Evolutionary conservation across 176 grass and related monocot species (phyloP).

Genomic region (Metroxylon sagu): DNA sequence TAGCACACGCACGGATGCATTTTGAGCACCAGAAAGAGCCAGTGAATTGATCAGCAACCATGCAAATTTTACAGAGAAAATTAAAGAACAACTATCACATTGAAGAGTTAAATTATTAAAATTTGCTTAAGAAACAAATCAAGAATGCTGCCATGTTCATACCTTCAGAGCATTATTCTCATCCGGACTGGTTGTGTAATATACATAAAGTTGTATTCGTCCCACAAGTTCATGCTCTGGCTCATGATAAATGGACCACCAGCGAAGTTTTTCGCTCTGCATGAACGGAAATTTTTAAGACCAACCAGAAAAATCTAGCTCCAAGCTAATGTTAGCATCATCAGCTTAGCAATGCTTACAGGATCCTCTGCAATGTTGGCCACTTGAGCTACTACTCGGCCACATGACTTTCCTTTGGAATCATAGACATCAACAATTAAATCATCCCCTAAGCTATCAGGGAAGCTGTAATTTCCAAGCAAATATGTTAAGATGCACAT

Average conservation of each 20-base stretch:
- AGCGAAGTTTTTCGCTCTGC: constrained; percentile 81
- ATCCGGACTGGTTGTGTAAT: constrained; percentile 72
- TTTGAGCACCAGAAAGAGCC: no score
- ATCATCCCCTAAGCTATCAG: constrained; percentile 96
- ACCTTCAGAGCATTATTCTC: constrained; percentile 84
- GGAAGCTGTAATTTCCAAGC: constrained; percentile 73
- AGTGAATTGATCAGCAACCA: no score
- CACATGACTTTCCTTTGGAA: constrained; percentile 74
- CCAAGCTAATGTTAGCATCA: no score
- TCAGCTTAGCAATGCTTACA: constrained; percentile 34
- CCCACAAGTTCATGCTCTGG: constrained; percentile 93
- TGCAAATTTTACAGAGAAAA: background rate
- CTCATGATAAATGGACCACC: constrained; percentile 90
- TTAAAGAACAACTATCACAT: background rate
- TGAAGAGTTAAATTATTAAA: background rate
- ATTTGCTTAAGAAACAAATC: background rate
- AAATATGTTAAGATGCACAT: constrained; percentile 1
- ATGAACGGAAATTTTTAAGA: constrained; percentile 9
- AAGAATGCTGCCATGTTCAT: constrained; percentile 22
- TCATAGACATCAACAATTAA: constrained; percentile 84
- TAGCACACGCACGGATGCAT: no score
- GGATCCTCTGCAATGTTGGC: constrained; percentile 84
- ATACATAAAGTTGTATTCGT: constrained; percentile 66
- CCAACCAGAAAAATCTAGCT: no score
- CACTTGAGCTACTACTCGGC: constrained; percentile 82